Evolutionary conservation across 1,139 yeast genomes (phyloP).

Genomic region (Debaryomyces sp.): DNA sequence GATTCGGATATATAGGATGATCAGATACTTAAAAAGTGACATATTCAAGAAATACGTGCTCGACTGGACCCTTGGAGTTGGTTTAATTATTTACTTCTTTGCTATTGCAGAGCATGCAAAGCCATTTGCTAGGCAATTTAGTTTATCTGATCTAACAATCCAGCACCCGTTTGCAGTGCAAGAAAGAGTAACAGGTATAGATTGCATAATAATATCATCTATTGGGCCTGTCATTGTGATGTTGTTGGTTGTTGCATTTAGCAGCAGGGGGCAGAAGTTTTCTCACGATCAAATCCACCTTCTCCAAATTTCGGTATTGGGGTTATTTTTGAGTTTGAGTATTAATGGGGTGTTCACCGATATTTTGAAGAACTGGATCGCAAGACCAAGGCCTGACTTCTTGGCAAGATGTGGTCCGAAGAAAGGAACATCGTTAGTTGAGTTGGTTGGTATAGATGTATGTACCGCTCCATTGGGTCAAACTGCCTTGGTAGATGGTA

Average conservation of each 20-base stretch:
- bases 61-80: conserved; percentile 38
- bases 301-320: conserved; percentile 28
- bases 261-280: conserved; percentile 1
- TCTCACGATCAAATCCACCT: conserved; percentile 14
- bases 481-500: conserved; percentile 38
- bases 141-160: conserved; percentile 35
- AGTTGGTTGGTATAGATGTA: conserved; percentile 37
- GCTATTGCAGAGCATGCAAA: conserved; percentile 39
- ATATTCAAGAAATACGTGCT: conserved; percentile 21
- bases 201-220: conserved; percentile 27
- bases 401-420: conserved; percentile 44
- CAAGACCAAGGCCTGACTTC: conserved; percentile 52
- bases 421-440: conserved; percentile 29
- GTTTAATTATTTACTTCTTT: conserved; percentile 33
- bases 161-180: conserved; percentile 48
- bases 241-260: conserved; percentile 9
- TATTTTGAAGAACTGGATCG: conserved; percentile 47
- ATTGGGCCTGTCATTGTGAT: conserved; percentile 26
- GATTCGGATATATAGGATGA: background rate
- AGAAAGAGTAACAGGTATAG: conserved; percentile 42
- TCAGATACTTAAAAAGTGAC: conserved; percentile 1
- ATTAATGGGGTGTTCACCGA: conserved; percentile 35
- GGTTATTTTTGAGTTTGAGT: conserved; percentile 26
- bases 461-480: conserved; percentile 46
- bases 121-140: conserved; percentile 42